A percentile compares a stretch with the other conserved stretches of the same genome.
Evolutionary conservation across 768 basidiomycete genomes (phyloP).

Genomic region (Tricholoma furcatifolium): DNA sequence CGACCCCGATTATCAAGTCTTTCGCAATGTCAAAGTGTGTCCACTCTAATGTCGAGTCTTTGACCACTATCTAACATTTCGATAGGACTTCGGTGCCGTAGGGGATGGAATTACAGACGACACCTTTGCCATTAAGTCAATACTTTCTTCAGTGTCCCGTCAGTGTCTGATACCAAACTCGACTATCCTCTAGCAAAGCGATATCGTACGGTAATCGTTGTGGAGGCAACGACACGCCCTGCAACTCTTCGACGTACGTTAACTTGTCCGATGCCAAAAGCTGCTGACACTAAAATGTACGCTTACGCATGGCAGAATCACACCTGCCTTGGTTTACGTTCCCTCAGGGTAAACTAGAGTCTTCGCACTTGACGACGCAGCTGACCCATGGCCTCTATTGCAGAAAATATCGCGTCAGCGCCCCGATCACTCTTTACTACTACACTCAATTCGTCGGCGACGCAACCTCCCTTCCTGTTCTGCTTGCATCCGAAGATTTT

Average conservation of each 20-base stretch:
- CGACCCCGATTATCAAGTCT: conserved; percentile 60
- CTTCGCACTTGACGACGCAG: neutral
- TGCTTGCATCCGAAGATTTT: conserved; percentile 61
- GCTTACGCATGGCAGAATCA: conserved; percentile 36
- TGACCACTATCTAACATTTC: neutral
- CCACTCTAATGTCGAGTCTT: conserved; percentile 8
- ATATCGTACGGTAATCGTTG: conserved; percentile 65
- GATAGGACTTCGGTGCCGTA: conserved; percentile 39
- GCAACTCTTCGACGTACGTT: conserved; percentile 55
- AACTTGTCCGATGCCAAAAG: too few species aligned
- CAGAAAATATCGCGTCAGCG: conserved; percentile 67
- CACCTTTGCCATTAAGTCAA: conserved; percentile 70
- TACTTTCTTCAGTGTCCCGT: neutral
- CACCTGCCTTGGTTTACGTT: conserved; percentile 76
- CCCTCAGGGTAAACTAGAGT: conserved; percentile 53
- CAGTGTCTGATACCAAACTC: neutral
- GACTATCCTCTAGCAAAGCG: conserved; percentile 43
- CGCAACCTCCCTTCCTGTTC: conserved; percentile 60
- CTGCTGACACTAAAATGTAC: too few species aligned
- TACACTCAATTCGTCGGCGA: conserved; percentile 80
- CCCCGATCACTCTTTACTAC: conserved; percentile 69
- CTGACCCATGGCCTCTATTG: neutral
- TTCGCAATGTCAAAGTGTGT: conserved; percentile 67
- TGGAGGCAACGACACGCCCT: conserved; percentile 43
- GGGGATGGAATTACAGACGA: conserved; percentile 75